Base-by-base conservation (phyloP, 2,329 filamentous ascomycete species). In the Geosmithia morbida region DNA sequence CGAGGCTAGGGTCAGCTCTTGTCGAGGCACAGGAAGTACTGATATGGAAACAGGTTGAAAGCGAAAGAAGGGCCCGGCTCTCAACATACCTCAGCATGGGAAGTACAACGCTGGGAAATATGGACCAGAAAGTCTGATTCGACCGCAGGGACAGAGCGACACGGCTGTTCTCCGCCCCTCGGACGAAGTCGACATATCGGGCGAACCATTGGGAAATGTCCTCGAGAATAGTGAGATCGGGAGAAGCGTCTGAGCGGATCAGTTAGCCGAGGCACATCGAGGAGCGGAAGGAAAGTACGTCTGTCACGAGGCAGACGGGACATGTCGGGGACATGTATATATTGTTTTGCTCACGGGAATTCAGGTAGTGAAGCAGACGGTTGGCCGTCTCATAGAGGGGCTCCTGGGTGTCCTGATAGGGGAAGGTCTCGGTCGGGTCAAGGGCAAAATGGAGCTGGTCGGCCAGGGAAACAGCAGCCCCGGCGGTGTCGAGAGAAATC, bases 91-190 rank as follows among this genome's bases (percentile, higher is more conserved):
- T 68, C 48, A 68, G 49, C 40, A 64, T 52, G 22, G 59, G 54
- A 7, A 52, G 45, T 17, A 77, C 62, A 10, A 80, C 53, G 0
- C 72, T 69, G 1, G 77, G 74, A 22, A 81, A 64, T 2, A 57
- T 51, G 30, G 58, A 52, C 77, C 77, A 82, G 52, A 81, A 72
- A 3, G 62, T 55, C 33, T 57, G 63, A 49, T 78, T 62, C 30
- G 63, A 61, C 16, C 58, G 59, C 48, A 67, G 72, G 2, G 69
- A 68, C 22, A 69, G 61, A n/a, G 67, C 56, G 6, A 69, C 62
- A 2, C 55, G 54, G 11, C 61, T 56, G 20, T 59, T 55, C 3
- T 64, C 54, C 17, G 62, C 61, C 18, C 55, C 53, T 33, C 54
- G 57, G 37, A 66, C 64, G 52, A 66, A 72, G 19, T 51, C 51